Evolutionary conservation across 495 filamentous ascomycete genomes (phyloP).

Genomic region (Thozetella sp.): DNA sequence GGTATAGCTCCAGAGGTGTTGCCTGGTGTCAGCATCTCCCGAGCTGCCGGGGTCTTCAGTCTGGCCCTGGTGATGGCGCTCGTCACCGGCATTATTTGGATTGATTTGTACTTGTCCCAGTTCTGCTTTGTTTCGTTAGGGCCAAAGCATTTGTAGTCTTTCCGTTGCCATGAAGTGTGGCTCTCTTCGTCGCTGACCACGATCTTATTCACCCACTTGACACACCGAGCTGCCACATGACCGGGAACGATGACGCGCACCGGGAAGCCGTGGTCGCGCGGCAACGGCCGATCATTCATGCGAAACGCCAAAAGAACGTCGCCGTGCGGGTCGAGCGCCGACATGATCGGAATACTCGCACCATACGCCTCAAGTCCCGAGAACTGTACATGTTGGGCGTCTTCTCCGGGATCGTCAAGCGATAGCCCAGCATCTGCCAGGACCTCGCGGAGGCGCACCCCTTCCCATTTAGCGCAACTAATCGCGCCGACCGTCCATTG

Average conservation of each 20-base stretch:
- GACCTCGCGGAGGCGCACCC: conserved; percentile 58
- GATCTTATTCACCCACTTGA: conserved; percentile 17
- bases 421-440: conserved; percentile 52
- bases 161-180: too few species aligned
- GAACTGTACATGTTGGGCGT: conserved; percentile 54
- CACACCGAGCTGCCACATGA: conserved; percentile 10
- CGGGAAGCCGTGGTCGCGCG: conserved; percentile 17
- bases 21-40: too few species aligned
- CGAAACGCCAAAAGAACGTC: conserved; percentile 13
- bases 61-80: too few species aligned
- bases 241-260: conserved; percentile 15
- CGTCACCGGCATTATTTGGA: too few species aligned
- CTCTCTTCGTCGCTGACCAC: conserved; percentile 10
- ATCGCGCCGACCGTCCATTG: conserved; percentile 63
- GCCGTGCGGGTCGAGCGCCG: conserved; percentile 6
- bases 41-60: too few species aligned
- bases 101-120: too few species aligned
- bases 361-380: conserved; percentile 61
- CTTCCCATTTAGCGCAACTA: conserved; percentile 63
- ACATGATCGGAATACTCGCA: conserved; percentile 26
- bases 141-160: too few species aligned
- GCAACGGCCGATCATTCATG: conserved; percentile 18
- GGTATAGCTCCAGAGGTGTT: too few species aligned
- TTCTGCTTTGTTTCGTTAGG: too few species aligned
- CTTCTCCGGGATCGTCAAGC: conserved; percentile 6